Evolutionary conservation across 768 basidiomycete species (phyloP).

Genomic region (Naematelia aurantialba): DNA sequence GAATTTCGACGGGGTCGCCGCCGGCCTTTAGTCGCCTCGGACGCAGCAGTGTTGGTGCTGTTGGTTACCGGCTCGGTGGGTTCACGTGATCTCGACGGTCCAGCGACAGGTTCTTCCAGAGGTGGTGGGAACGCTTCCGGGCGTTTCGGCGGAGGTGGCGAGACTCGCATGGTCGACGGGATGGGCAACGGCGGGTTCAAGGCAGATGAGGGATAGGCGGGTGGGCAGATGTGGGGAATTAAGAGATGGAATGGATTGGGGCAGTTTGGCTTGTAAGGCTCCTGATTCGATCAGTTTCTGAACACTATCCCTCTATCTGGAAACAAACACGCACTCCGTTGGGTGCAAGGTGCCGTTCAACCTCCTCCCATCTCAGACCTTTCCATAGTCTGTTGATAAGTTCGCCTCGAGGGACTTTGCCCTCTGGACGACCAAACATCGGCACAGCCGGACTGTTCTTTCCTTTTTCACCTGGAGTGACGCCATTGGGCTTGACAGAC

Average conservation of each 20-base stretch:
- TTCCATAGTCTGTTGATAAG: slow-evolving; percentile 45
- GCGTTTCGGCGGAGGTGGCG: slow-evolving; percentile 24
- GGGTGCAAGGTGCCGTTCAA: slow-evolving; percentile 37
- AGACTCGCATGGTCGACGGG: slow-evolving; percentile 14
- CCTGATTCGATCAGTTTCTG: slow-evolving; percentile 12
- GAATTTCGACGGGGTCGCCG: slow-evolving; percentile 16
- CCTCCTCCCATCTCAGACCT: slow-evolving; percentile 43
- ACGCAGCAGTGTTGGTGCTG: neutral
- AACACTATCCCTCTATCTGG: neutral
- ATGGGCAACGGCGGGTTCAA: slow-evolving; percentile 29
- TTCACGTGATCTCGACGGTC: slow-evolving; percentile 10
- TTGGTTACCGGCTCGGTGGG: slow-evolving; percentile 5
- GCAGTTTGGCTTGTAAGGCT: slow-evolving; percentile 31
- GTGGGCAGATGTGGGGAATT: slow-evolving; percentile 37
- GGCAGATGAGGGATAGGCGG: slow-evolving; percentile 27
- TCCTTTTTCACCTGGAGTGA: slow-evolving; percentile 10
- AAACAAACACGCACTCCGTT: slow-evolving; percentile 29
- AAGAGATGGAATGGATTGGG: slow-evolving; percentile 45
- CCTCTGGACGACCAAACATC: slow-evolving; percentile 28
- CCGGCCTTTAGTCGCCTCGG: slow-evolving; percentile 10
- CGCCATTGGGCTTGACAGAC: slow-evolving; percentile 3
- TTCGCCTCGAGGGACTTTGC: slow-evolving; percentile 41
- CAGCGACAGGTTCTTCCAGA: slow-evolving; percentile 9
- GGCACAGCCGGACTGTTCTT: slow-evolving; percentile 14
- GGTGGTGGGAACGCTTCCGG: slow-evolving; percentile 31